These are phyloP conservation scores for Tilletia indica DNA, from an alignment of 1,284 basidiomycete genomes.

Conservation along the genomic window DNA sequence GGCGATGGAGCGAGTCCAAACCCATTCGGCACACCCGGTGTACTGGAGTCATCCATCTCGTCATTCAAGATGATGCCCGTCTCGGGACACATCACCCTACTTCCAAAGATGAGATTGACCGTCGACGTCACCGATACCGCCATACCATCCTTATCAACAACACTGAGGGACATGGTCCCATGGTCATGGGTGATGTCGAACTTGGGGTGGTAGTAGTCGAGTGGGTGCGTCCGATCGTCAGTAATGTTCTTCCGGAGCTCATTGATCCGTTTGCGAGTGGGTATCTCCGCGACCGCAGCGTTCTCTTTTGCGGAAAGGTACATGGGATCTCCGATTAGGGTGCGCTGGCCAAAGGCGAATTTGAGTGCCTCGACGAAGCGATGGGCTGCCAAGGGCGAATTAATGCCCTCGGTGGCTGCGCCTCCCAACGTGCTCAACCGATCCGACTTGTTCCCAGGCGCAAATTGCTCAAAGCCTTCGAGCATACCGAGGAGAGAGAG, in stretches of 20 bases:
- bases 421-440: conserved; percentile 6
- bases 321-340: conserved; percentile 57
- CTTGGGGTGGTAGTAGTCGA: conserved; percentile 58
- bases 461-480: conserved; percentile 56
- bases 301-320: conserved; percentile 39
- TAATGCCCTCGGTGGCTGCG: background rate
- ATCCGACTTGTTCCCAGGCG: background rate
- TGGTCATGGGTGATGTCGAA: conserved; percentile 51
- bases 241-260: conserved; percentile 53
- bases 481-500: conserved; percentile 55
- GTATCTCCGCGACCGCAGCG: conserved; percentile 42
- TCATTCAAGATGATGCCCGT: conserved; percentile 60
- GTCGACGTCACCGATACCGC: conserved; percentile 59
- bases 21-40: conserved; percentile 54
- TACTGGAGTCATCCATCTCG: conserved; percentile 58
- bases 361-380: conserved; percentile 57
- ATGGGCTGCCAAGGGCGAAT: conserved; percentile 45
- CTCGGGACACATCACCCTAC: conserved; percentile 36
- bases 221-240: conserved; percentile 69
- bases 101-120: conserved; percentile 58
- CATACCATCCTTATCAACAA: conserved; percentile 56
- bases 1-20: conserved; percentile 73
- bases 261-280: conserved; percentile 44
- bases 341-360: conserved; percentile 58
- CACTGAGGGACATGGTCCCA: conserved; percentile 58